phyloP scores from a whole-genome alignment of 2,329 filamentous ascomycete genomes.

The Coniella vitis region DNA sequence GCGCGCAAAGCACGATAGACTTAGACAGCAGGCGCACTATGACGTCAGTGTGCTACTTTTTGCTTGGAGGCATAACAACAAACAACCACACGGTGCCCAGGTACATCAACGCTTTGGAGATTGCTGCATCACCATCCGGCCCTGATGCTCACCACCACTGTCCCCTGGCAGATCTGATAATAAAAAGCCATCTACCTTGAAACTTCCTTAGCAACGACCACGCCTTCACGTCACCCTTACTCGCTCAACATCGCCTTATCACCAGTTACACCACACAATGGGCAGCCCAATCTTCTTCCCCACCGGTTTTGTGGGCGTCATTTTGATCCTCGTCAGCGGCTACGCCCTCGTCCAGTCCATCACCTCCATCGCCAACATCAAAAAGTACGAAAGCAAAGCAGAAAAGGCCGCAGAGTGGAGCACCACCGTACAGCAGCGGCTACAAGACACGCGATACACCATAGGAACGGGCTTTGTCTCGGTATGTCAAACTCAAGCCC shows the following conservation, averaged over 20 bases:
- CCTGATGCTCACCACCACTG: no score
- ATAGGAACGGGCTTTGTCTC: conserved; percentile 23
- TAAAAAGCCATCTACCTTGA: neutral
- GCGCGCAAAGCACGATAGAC: no score
- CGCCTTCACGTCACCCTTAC: no score
- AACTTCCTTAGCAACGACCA: neutral
- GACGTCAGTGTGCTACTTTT: no score
- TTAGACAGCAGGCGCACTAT: no score
- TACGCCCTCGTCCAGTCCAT: conserved; percentile 20
- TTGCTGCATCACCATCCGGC: neutral
- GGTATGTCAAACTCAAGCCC: conserved; percentile 17
- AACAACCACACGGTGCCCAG: no score
- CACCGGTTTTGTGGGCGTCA: conserved; percentile 16
- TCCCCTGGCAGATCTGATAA: no score
- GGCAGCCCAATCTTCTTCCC: conserved; percentile 9
- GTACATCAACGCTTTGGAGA: no score
- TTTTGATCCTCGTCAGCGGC: conserved; percentile 18
- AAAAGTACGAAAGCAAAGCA: conserved; percentile 23
- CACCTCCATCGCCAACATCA: conserved; percentile 23
- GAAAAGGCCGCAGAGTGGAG: conserved; percentile 26
- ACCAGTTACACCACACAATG: neutral
- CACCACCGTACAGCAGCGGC: conserved; percentile 20
- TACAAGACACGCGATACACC: conserved; percentile 24
- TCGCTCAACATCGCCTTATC: no score
- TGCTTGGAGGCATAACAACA: no score